Conservation (phyloP, 2,329 filamentous ascomycete species). For the Apiospora koreana region DNA sequence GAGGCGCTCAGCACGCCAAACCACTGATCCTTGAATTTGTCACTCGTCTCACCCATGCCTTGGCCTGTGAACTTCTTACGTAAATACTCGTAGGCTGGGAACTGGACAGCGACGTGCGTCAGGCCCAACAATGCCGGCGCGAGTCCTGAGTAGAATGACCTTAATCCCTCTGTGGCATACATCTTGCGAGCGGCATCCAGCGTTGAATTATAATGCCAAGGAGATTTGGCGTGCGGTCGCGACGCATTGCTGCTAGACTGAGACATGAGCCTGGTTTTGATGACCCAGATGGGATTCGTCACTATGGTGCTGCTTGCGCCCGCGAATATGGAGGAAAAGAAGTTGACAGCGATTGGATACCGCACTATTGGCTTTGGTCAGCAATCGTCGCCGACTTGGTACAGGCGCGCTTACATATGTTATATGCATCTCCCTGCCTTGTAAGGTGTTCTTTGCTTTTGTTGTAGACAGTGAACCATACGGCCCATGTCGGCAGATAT, state of each 20-base stretch:
- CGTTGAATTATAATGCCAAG: constrained; percentile 90
- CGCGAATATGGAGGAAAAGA: constrained; percentile 87
- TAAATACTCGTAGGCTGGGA: constrained; percentile 92
- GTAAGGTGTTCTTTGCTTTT: constrained; percentile 73
- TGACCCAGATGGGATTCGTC: constrained; percentile 99
- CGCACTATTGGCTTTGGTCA: constrained; percentile 39
- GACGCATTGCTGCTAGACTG: constrained; percentile 63
- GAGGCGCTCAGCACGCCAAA: constrained; percentile 84
- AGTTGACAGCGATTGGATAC: constrained; percentile 76
- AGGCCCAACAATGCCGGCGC: constrained; percentile 89
- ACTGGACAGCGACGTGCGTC: constrained; percentile 95
- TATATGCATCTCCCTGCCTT: background rate
- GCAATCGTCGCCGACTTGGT: background rate
- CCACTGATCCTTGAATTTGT: constrained; percentile 68
- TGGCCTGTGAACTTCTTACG: constrained; percentile 89
- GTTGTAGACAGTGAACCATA: constrained; percentile 97
- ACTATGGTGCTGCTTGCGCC: constrained; percentile 90
- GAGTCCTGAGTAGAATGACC: constrained; percentile 93
- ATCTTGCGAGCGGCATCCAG: constrained; percentile 93
- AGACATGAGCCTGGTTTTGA: constrained; percentile 98
- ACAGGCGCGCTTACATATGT: background rate
- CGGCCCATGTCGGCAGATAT: constrained; percentile 96
- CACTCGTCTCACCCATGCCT: constrained; percentile 73
- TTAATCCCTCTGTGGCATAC: constrained; percentile 86
- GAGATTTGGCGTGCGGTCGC: constrained; percentile 59